Evolutionary conservation across 345 rosid species (phyloP).

Genomic region (Gynandropsis gynandra): DNA sequence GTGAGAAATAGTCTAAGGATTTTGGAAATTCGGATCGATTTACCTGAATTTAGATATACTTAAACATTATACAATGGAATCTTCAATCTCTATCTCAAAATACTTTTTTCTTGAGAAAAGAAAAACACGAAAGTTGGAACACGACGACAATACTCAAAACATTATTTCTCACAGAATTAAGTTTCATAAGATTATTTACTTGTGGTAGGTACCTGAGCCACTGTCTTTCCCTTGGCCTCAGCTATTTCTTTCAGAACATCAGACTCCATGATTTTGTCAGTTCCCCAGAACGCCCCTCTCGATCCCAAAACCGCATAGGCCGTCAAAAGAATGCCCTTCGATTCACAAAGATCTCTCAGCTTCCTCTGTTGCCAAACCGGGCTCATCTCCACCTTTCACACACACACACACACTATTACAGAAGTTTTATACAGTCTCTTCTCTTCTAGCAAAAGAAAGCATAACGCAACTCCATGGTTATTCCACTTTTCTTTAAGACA

Average conservation of each 20-base stretch:
- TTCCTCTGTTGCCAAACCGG: constrained; percentile 80
- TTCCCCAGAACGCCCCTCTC: constrained; percentile 56
- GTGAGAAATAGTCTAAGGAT: too few species aligned
- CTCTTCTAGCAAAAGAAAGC: not conserved
- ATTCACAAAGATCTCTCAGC: constrained; percentile 51
- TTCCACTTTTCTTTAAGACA: not conserved
- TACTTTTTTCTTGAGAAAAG: not conserved
- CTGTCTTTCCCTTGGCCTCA: constrained; percentile 48
- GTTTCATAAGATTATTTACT: not conserved
- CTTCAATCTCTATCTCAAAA: not conserved
- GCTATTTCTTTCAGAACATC: constrained; percentile 64
- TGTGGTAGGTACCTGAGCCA: constrained; percentile 63
- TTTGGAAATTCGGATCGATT: not conserved
- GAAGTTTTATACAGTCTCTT: not conserved
- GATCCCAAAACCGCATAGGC: constrained; percentile 68
- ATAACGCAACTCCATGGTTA: not conserved
- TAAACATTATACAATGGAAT: not conserved
- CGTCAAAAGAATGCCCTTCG: constrained; percentile 40
- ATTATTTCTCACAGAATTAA: not conserved
- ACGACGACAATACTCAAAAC: not conserved
- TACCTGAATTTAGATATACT: not conserved
- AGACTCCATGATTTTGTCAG: constrained; percentile 54
- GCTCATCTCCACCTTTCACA: constrained; percentile 70
- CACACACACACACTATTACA: not conserved
- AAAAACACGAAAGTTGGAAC: not conserved